Base-by-base conservation (phyloP, 345 rosid genomes). In the Sisymbrium altissimum region DNA sequence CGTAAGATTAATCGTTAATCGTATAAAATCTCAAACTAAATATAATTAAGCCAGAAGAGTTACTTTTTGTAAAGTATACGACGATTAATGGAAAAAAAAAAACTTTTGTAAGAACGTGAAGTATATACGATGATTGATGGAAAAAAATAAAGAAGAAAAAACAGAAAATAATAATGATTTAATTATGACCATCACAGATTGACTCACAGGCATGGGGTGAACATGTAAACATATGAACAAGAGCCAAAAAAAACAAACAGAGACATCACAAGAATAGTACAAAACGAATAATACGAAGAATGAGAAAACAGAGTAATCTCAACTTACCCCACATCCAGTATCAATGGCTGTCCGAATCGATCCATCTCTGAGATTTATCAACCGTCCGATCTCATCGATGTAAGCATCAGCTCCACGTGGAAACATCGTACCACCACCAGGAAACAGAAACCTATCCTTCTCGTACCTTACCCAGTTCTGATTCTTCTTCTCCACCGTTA, bases 371-470 rank as follows among this genome's bases (percentile, higher is more conserved):
- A 94, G 95, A 76, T 89, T 79, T 57, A 94, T 91, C 79, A 89
- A 57, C 75, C 80, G 81, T 19, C 86, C 96, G 27, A 93, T 86
- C 30, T 85, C 89, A 6, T 89, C 83, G 23, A 93, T 83, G 55
- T 93, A 93, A 10, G 90, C 87, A 9, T 84, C 86, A 57, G 97
- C 97, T 0, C 97, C 98, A 14, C 62, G 82, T 1, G 94, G 88
- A 69, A 94, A 94, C 97, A 88, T 94, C 38, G 98, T 93, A 55
- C 98, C 98, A 0, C 97, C 98, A 0, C 98, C 98, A 0, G 98
- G 98, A 60, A 93, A 93, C 8, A 78, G 61, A 79, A 93, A 81
- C 79, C 80, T 81, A 45, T 88, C 91, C 0, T 92, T 86, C 41
- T 86, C 82, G 3, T 80, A 82, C 33, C 59, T 79, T 10, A 93